Conservation (phyloP, 225 moss, liverwort and hornwort species). For the Lunularia cruciata region DNA sequence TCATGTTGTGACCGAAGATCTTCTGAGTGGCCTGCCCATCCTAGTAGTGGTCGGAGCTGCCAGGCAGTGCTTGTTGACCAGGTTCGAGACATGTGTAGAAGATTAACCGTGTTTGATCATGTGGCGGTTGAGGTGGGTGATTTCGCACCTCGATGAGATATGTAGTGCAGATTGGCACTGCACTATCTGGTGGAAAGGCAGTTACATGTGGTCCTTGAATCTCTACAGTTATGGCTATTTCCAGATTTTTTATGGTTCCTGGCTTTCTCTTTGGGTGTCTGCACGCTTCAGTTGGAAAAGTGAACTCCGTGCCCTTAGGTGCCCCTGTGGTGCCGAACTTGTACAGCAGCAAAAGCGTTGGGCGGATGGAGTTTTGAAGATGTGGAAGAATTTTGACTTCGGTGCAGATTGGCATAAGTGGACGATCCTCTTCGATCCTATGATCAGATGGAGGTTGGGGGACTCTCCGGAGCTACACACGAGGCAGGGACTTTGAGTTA, state of each 20-base stretch:
- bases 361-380: neutral
- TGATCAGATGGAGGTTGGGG: slow-evolving; percentile 15
- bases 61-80: slow-evolving; percentile 7
- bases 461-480: slow-evolving; percentile 7
- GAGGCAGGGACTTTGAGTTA: slow-evolving; percentile 9
- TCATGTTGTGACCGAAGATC: neutral
- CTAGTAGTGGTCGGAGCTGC: neutral
- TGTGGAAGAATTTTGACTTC: neutral
- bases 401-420: slow-evolving; percentile 4
- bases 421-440: slow-evolving; percentile 8
- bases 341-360: slow-evolving; percentile 15
- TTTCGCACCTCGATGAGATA: neutral
- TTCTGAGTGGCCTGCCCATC: neutral
- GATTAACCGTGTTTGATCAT: slow-evolving; percentile 9
- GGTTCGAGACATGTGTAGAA: neutral
- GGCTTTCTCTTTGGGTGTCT: slow-evolving; percentile 2
- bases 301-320: neutral
- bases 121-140: slow-evolving; percentile 7
- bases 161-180: slow-evolving; percentile 7
- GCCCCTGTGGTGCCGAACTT: slow-evolving; percentile 19
- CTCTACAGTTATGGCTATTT: neutral
- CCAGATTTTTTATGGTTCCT: slow-evolving; percentile 9
- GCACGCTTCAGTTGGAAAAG: neutral
- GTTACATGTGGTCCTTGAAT: slow-evolving; percentile 6
- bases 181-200: slow-evolving; percentile 1